phyloP scores from a whole-genome alignment of 2,329 filamentous ascomycete genomes.

The Endocalyx cinctus region DNA sequence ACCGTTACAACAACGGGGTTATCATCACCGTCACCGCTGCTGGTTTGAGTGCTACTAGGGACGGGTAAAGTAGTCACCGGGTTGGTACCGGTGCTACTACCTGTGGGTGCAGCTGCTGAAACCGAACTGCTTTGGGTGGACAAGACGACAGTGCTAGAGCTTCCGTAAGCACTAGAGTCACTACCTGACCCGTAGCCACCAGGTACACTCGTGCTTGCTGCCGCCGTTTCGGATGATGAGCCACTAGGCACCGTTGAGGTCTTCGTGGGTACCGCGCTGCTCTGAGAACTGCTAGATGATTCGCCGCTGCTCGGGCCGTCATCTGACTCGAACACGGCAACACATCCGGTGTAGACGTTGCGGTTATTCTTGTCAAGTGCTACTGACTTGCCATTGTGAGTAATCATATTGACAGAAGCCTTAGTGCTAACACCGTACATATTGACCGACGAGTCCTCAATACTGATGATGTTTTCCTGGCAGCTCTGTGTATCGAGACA shows the following conservation, averaged over 20 bases:
- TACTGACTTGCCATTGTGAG: constrained; percentile 49
- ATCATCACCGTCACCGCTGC: constrained; percentile 6
- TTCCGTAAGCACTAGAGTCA: constrained; percentile 1
- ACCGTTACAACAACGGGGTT: constrained; percentile 20
- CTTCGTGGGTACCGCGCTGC: neutral
- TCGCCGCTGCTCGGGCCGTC: constrained; percentile 4
- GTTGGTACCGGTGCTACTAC: neutral
- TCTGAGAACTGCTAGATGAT: neutral
- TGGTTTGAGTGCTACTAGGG: constrained; percentile 4
- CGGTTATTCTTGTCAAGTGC: constrained; percentile 58
- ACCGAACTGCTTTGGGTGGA: constrained; percentile 2
- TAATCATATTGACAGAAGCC: constrained; percentile 69
- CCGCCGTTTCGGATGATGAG: neutral
- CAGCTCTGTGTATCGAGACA: constrained; percentile 66
- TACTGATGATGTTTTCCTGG: constrained; percentile 71
- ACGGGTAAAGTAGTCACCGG: constrained; percentile 8
- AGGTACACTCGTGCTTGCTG: neutral
- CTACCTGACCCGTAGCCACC: constrained; percentile 1
- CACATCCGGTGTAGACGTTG: constrained; percentile 60
- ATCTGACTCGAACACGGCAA: constrained; percentile 44
- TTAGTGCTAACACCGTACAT: constrained; percentile 71
- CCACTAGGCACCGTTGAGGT: neutral
- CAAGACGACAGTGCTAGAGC: constrained; percentile 5
- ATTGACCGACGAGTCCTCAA: constrained; percentile 60
- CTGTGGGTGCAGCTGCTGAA: constrained; percentile 4